These are phyloP conservation scores for Pestalotiopsis sp. DNA, from an alignment of 2,329 filamentous ascomycete species.

Conservation along the genomic window DNA sequence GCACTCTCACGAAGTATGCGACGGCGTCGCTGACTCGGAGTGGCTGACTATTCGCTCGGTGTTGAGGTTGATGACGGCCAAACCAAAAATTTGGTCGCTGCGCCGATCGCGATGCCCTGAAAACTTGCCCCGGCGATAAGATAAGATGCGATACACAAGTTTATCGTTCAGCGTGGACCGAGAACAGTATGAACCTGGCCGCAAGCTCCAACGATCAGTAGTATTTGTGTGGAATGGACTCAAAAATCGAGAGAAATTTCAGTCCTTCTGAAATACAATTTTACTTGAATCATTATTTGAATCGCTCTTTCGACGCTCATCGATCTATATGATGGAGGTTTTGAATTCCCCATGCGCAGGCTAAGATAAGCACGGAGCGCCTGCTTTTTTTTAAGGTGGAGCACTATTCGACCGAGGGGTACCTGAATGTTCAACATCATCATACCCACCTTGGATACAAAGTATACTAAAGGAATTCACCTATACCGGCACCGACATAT, in stretches of 20 bases:
- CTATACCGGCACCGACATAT: too few species aligned
- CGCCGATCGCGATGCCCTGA: constrained; percentile 19
- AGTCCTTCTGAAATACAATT: too few species aligned
- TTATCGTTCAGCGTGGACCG: not conserved
- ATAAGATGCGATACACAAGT: constrained; percentile 10
- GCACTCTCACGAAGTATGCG: constrained; percentile 9
- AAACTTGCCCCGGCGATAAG: constrained; percentile 17
- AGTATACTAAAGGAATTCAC: too few species aligned
- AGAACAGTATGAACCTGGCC: not conserved
- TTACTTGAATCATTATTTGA: too few species aligned
- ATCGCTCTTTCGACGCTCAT: too few species aligned
- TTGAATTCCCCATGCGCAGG: not conserved
- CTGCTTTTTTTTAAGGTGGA: not conserved
- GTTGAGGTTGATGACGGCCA: constrained; percentile 11
- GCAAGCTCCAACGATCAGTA: not conserved
- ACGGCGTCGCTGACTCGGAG: constrained; percentile 6
- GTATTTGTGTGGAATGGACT: not conserved
- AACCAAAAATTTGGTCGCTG: constrained; percentile 16
- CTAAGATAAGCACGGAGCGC: not conserved
- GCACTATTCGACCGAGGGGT: not conserved
- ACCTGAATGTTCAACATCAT: not conserved
- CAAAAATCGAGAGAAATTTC: not conserved
- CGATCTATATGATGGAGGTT: too few species aligned
- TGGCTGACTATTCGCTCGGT: not conserved
- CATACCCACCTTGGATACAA: not conserved